Base-by-base conservation (phyloP, 2,329 filamentous ascomycete genomes). In the Knufia fluminis region DNA sequence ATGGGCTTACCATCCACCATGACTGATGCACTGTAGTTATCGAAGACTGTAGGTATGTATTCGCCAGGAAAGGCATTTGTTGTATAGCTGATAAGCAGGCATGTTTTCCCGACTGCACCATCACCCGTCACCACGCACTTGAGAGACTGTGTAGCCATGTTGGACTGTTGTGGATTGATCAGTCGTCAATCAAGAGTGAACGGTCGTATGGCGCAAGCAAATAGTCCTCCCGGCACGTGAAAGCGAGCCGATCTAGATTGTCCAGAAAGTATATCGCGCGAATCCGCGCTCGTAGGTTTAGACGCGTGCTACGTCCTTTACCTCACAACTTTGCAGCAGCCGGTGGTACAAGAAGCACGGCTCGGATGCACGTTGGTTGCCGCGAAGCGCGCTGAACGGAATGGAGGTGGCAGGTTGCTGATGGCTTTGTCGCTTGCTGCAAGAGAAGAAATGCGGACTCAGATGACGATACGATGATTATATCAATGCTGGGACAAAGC, bases 11-110 rank as follows among this genome's bases (percentile, higher is more conserved):
- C 89, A 74, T 97, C 92, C 50, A 97, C 92, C 87, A 96, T 96
- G 49, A 98, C 92, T 75, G 89, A 95, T 57, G 92, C 92, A 32
- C 91, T 95, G 76, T 97, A 97, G 75, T 98, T 98, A 68, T 97
- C 91, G 71, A 97, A 97, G 56, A 98, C 92, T 62, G 92, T 98
- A 59, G 92, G 92, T 62, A 98, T 97, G 72, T 98, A 98, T 77
- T 98, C 92, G 70, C 92, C 92, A n/a, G 92, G 92, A 69, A 98
- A 98, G 58, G 92, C 92, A 75, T 97, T 98, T 57, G 92, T 98
- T 57, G 92, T 97, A 75, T 98, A 98, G 47, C 91, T 97, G 68
- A 98, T 98, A 63, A 98, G 83, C 53, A 98, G 83, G 76, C 92
- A 98, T 77, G 92, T 98, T 91, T 98, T 98, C 71, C 92, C 92